Percentiles rank a stretch among this genome's conserved stretches.
Evolutionary conservation across 108 stramenopile genomes (phyloP).

Genomic region (Skeletonema grethae): DNA sequence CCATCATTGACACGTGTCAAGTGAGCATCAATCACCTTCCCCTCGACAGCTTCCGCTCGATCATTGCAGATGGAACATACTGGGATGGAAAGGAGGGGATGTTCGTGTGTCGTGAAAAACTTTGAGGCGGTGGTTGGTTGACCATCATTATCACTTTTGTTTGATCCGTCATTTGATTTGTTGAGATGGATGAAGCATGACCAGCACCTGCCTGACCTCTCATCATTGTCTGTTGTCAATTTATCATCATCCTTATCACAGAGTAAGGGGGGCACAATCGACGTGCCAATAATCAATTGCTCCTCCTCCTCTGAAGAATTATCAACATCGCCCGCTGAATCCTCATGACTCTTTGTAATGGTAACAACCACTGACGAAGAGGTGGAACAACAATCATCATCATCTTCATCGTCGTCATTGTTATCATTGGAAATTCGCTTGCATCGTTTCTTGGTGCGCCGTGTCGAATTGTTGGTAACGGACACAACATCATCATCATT

Average conservation of each 20-base stretch:
- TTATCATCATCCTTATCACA: too few species aligned
- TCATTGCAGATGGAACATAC: conserved; percentile 60
- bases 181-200: conserved; percentile 23
- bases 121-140: neutral
- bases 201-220: conserved; percentile 18
- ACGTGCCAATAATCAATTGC: neutral
- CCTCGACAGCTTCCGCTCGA: conserved; percentile 40
- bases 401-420: neutral
- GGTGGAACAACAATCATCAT: neutral
- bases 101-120: conserved; percentile 50
- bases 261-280: too few species aligned
- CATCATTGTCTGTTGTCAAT: neutral
- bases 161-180: neutral
- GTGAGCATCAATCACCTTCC: conserved; percentile 11
- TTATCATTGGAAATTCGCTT: neutral
- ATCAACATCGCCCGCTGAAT: too few species aligned
- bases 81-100: conserved; percentile 53
- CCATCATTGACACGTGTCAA: conserved; percentile 9
- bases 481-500: too few species aligned
- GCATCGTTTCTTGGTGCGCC: too few species aligned
- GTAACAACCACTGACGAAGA: too few species aligned
- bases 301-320: neutral
- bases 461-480: too few species aligned
- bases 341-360: too few species aligned
- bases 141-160: neutral